phyloP scores from a whole-genome alignment of 495 filamentous ascomycete species.

The Astrocystis sublimbata region DNA sequence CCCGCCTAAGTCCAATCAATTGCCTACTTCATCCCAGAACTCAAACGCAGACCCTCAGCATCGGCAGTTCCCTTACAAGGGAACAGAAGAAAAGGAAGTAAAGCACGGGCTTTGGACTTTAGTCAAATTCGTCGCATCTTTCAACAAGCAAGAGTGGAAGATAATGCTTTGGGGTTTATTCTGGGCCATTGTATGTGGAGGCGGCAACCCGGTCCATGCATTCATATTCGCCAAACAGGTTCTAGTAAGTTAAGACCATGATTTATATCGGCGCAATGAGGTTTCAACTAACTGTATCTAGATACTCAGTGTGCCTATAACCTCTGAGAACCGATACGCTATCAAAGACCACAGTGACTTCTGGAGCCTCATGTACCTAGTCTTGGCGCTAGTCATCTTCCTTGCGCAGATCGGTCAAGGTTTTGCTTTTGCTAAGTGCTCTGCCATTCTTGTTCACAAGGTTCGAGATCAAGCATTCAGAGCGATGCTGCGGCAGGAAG shows the following conservation, averaged over 20 bases:
- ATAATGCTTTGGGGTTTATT: neutral
- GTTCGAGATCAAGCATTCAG: neutral
- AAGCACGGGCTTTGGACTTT: neutral
- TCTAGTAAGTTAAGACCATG: too few species aligned
- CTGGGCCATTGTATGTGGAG: neutral
- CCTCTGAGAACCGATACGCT: neutral
- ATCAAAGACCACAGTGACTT: neutral
- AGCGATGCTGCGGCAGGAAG: constrained; percentile 65
- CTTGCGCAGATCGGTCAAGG: neutral
- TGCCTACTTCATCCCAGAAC: too few species aligned
- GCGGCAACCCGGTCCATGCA: neutral
- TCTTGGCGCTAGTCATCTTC: neutral
- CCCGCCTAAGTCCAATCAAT: too few species aligned
- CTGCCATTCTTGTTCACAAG: too few species aligned
- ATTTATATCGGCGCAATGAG: too few species aligned
- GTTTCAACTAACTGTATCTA: too few species aligned
- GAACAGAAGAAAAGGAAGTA: neutral
- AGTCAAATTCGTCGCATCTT: neutral
- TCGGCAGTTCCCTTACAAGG: neutral
- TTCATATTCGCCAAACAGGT: too few species aligned
- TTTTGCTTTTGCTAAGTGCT: neutral
- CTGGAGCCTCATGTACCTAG: neutral
- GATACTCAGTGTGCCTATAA: too few species aligned
- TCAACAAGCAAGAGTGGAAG: neutral
- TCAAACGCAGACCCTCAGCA: too few species aligned